Base-by-base conservation (phyloP, 1,284 basidiomycete genomes). In the Puccinia horiana region DNA sequence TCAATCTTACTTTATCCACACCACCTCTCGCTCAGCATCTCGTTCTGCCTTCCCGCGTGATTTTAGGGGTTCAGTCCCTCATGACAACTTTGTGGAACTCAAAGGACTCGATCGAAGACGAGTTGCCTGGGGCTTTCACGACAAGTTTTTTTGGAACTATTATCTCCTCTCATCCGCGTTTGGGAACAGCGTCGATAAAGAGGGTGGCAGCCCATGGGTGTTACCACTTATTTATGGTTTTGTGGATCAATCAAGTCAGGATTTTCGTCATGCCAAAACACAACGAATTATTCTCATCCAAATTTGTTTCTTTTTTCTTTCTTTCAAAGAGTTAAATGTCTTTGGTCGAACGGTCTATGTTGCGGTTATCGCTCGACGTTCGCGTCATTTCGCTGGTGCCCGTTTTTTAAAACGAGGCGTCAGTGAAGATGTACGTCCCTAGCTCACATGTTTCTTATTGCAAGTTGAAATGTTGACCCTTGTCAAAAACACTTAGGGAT, bases 91-190 rank as follows among this genome's bases (percentile, higher is more conserved):
- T 18, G 26, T 8, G 20, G 29, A 74, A 29, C 35, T 74, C 16
- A 56, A 54, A 74, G 52, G 72, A 56, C 49, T 74, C 23, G 29
- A 56, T 26, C 76, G 76, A 32, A 81, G 82, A 67, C 65, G 77
- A 63, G 67, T 77, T 18, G 85, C 87, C 9, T 88, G 87, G 87
- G 89, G 90, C 18, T 94, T 93, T 88, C 95, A 94, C 85, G 93
- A 95, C 84, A 91, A 95, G 67, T 98, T 93, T 87, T 94, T 95
- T 56, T 99, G 97, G 97, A 99, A 99, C 86, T 93, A 94, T 85
- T 91, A 95, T 86, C 90, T 99, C 86, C 89, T 98, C n/a, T 90
- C 91, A 0, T 90, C 91, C 0, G 89, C 89, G 0, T 90, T 90
- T 83, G 42, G 85, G 81, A 83, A 65, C 81, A 63, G 69, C 42